Conservation (phyloP, 2,329 filamentous ascomycete genomes). For the Penicillium fuscoglaucum region DNA sequence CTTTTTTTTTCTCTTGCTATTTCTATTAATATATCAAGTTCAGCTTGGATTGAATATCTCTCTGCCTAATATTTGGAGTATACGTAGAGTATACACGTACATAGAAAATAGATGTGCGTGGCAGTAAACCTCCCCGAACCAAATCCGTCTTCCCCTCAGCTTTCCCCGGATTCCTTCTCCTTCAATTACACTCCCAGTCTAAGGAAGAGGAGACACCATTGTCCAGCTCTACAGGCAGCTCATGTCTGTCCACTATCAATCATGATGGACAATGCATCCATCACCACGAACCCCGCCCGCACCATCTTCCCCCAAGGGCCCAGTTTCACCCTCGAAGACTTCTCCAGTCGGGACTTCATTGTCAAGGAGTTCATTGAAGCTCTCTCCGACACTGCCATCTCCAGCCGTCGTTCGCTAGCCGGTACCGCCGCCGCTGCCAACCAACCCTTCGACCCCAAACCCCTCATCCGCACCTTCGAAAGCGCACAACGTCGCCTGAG, state of each 20-base stretch:
- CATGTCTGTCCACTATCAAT: slow-evolving; percentile 19
- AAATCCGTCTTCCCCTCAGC: slow-evolving; percentile 1
- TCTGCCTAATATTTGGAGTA: background rate
- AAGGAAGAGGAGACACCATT: background rate
- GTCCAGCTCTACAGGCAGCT: background rate
- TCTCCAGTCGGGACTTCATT: slow-evolving; percentile 89
- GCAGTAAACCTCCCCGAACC: background rate
- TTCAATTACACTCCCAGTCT: background rate
- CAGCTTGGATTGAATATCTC: background rate
- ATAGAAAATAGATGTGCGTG: slow-evolving; percentile 2
- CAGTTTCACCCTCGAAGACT: slow-evolving; percentile 83
- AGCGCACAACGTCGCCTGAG: slow-evolving; percentile 56
- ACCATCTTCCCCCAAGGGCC: slow-evolving; percentile 75
- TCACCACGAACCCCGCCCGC: slow-evolving; percentile 51
- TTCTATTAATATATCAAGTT: background rate
- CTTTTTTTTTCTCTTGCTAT: background rate
- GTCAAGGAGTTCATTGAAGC: slow-evolving; percentile 96
- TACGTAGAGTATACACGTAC: background rate
- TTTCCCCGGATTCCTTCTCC: slow-evolving; percentile 8
- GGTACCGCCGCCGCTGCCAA: slow-evolving; percentile 36
- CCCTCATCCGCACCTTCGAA: slow-evolving; percentile 93
- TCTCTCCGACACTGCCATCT: slow-evolving; percentile 78
- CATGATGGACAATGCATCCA: slow-evolving; percentile 43
- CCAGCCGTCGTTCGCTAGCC: slow-evolving; percentile 73
- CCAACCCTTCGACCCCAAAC: slow-evolving; percentile 85